A percentile compares a stretch with the other conserved stretches of the same genome.
These are phyloP conservation scores for Thraustochytrium striatum DNA, from an alignment of 352 stramenopile species.

Conservation along the genomic window DNA sequence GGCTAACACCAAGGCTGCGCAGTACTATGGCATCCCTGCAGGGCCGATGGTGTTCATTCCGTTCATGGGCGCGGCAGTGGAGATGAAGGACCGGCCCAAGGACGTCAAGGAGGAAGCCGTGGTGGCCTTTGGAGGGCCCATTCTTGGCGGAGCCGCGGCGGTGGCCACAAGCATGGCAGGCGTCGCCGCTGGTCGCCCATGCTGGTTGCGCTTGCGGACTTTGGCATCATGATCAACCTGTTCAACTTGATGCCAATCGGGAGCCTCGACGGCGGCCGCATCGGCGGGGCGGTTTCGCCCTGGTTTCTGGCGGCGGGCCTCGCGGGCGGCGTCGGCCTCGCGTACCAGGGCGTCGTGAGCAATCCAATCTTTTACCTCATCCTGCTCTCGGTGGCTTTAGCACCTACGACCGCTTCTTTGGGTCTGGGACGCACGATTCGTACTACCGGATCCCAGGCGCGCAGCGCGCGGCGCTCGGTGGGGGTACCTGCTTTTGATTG, in stretches of 20 bases:
- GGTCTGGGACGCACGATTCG: conserved; percentile 56
- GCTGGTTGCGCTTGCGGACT: conserved; percentile 68
- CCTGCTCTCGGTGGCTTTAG: conserved; percentile 57
- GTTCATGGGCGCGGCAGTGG: conserved; percentile 70
- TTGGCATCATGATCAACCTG: conserved; percentile 78
- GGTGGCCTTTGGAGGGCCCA: conserved; percentile 67
- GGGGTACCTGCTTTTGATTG: conserved; percentile 68
- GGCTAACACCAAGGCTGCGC: background rate
- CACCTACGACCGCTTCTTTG: conserved; percentile 52
- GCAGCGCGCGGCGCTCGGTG: conserved; percentile 58
- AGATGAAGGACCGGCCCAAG: conserved; percentile 62
- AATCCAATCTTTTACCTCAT: conserved; percentile 67
- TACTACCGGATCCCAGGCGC: conserved; percentile 64
- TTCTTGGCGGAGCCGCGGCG: conserved; percentile 60
- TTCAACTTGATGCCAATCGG: conserved; percentile 74
- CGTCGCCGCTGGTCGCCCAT: conserved; percentile 62
- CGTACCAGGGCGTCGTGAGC: conserved; percentile 32
- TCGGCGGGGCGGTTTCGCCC: conserved; percentile 64
- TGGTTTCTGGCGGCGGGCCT: conserved; percentile 54
- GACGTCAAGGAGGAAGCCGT: conserved; percentile 67
- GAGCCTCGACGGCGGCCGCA: conserved; percentile 68
- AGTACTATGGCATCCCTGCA: conserved; percentile 64
- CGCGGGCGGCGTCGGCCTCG: conserved; percentile 38
- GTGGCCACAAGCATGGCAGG: conserved; percentile 57
- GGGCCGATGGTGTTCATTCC: conserved; percentile 72